Conservation (phyloP, 1,139 yeast genomes). For the Tardiomyces depauwii region DNA sequence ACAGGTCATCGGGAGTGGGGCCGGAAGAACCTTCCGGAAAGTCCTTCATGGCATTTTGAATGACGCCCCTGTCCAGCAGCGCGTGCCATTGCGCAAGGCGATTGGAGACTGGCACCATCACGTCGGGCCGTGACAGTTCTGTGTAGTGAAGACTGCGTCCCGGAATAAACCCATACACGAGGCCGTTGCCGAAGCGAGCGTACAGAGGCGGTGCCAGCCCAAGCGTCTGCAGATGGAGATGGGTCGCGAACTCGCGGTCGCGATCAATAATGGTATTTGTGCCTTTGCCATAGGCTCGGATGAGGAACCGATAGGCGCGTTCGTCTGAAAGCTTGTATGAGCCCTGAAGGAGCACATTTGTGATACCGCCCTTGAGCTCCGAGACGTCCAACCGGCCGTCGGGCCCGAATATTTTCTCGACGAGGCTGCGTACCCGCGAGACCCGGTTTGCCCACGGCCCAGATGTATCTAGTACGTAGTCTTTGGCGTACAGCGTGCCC, state of each 20-base stretch:
- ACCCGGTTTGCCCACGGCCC: neutral
- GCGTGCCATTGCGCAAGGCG: slow-evolving; percentile 67
- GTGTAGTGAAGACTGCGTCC: slow-evolving; percentile 53
- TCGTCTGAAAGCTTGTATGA: slow-evolving; percentile 12
- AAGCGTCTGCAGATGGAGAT: slow-evolving; percentile 48
- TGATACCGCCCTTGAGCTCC: slow-evolving; percentile 65
- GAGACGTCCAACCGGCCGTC: slow-evolving; percentile 13
- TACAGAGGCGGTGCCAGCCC: slow-evolving; percentile 59
- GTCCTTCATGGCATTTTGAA: slow-evolving; percentile 2
- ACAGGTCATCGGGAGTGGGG: slow-evolving; percentile 30
- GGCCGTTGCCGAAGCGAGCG: slow-evolving; percentile 63
- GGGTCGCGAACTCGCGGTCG: slow-evolving; percentile 66
- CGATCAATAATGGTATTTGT: slow-evolving; percentile 66
- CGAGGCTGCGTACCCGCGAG: neutral
- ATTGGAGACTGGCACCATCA: slow-evolving; percentile 52
- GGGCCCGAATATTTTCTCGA: neutral
- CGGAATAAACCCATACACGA: slow-evolving; percentile 57
- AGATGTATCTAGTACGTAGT: slow-evolving; percentile 2
- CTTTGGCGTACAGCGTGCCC: slow-evolving; percentile 11
- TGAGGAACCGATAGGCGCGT: slow-evolving; percentile 32
- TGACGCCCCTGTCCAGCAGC: slow-evolving; percentile 37
- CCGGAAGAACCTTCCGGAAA: neutral
- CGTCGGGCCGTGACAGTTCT: slow-evolving; percentile 37
- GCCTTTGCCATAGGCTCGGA: slow-evolving; percentile 69
- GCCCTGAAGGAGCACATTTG: slow-evolving; percentile 59